These are phyloP conservation scores for Brettanomyces sp. DNA, from an alignment of 805 yeast species.

Conservation along the genomic window DNA sequence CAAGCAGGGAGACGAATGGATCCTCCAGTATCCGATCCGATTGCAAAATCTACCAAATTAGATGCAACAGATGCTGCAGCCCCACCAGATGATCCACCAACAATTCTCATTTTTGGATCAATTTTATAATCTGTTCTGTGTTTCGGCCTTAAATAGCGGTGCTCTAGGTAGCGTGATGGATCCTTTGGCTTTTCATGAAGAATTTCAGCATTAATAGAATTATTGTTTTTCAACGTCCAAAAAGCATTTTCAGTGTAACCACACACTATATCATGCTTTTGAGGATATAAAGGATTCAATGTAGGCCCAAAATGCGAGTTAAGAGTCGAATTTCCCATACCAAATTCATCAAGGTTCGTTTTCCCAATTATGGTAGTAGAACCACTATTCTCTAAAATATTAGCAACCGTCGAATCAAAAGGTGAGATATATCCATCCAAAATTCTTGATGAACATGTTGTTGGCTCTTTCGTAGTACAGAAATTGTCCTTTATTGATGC, in stretches of 20 bases:
- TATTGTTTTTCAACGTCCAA: constrained; percentile 13
- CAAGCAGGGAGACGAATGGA: constrained; percentile 90
- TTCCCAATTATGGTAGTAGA: constrained; percentile 54
- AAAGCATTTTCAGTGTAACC: constrained; percentile 15
- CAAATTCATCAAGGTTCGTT: constrained; percentile 92
- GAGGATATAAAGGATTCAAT: constrained; percentile 35
- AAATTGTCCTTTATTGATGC: constrained; percentile 75
- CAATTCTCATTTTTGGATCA: constrained; percentile 26
- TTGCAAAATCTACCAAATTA: constrained; percentile 56
- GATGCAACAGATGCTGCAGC: constrained; percentile 87
- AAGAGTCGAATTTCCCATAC: constrained; percentile 80
- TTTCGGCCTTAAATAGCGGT: constrained; percentile 12
- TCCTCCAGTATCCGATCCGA: constrained; percentile 98
- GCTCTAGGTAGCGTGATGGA: background rate
- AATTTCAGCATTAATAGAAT: constrained; percentile 3
- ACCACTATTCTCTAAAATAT: constrained; percentile 43
- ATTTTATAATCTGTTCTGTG: constrained; percentile 9
- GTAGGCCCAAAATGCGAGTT: constrained; percentile 51
- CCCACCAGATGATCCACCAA: constrained; percentile 97
- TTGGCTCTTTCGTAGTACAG: constrained; percentile 48
- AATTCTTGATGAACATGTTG: constrained; percentile 73
- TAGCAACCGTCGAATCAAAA: constrained; percentile 66
- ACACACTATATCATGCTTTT: constrained; percentile 11
- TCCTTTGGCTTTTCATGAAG: background rate
- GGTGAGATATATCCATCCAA: constrained; percentile 61